phyloP scores from a whole-genome alignment of 1,284 basidiomycete species.

The Ganoderma meredithae region DNA sequence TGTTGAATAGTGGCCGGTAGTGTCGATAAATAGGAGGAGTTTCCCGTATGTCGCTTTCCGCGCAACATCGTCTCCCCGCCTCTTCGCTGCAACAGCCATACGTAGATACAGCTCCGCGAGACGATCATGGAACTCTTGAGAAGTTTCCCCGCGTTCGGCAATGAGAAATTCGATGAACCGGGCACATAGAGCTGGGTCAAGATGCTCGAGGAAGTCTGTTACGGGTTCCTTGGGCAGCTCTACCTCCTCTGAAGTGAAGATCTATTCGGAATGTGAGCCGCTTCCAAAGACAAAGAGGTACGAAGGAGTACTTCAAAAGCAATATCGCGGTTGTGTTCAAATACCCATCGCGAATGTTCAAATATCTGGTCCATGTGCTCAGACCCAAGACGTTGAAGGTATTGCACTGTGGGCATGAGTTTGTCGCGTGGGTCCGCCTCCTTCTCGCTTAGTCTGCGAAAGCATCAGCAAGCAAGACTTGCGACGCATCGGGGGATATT shows the following conservation, averaged over 20 bases:
- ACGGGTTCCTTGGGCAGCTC: constrained; percentile 85
- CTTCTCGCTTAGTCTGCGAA: constrained; percentile 75
- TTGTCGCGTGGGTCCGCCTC: constrained; percentile 84
- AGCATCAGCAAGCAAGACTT: constrained; percentile 9
- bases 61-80: constrained; percentile 61
- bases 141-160: constrained; percentile 73
- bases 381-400: constrained; percentile 91
- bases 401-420: constrained; percentile 85
- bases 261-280: constrained; percentile 51
- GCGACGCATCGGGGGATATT: constrained; percentile 38
- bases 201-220: constrained; percentile 78
- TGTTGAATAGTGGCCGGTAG: constrained; percentile 75
- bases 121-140: constrained; percentile 83
- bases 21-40: constrained; percentile 81
- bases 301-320: constrained; percentile 70
- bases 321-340: constrained; percentile 74
- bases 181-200: constrained; percentile 73
- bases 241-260: constrained; percentile 95
- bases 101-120: constrained; percentile 86
- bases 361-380: constrained; percentile 84
- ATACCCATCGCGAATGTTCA: constrained; percentile 84
- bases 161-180: constrained; percentile 92
- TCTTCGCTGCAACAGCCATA: constrained; percentile 64
- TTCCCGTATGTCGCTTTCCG: constrained; percentile 65
- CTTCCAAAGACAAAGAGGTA: neutral